Percentiles rank a stretch among this genome's conserved stretches.
Evolutionary conservation across 495 filamentous ascomycete species (phyloP).

Genomic region (Clohesyomyces aquaticus): DNA sequence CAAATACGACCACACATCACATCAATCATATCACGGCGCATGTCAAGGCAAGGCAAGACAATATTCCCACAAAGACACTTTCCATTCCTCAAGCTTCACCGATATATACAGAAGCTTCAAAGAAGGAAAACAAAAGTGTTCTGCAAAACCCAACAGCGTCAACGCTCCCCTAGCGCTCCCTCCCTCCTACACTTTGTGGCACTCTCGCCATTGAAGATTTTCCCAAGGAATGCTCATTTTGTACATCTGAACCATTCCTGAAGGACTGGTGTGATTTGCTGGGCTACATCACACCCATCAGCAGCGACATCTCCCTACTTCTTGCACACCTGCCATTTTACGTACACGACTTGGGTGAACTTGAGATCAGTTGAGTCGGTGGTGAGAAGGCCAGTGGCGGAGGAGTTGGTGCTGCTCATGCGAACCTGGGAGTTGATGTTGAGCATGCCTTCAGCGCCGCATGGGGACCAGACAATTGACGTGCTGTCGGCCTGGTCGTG

Average conservation of each 20-base stretch:
- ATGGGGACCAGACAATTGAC: constrained; percentile 45
- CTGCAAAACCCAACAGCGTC: not conserved
- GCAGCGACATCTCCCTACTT: constrained; percentile 1
- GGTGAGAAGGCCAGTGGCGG: constrained; percentile 45
- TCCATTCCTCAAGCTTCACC: not conserved
- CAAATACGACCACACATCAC: not conserved
- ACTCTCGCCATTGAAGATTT: not conserved
- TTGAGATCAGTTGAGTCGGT: constrained; percentile 50
- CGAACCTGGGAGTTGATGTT: constrained; percentile 48
- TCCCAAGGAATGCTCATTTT: not conserved
- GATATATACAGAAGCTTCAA: not conserved
- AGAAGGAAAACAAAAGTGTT: not conserved
- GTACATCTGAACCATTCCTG: not conserved
- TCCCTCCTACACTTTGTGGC: not conserved
- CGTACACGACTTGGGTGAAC: constrained; percentile 46
- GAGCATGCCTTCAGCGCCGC: constrained; percentile 45
- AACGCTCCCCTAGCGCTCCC: not conserved
- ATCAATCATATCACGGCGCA: too few species aligned
- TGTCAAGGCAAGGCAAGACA: not conserved
- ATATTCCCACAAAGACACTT: not conserved
- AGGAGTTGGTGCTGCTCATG: constrained; percentile 34
- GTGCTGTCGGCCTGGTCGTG: constrained; percentile 40
- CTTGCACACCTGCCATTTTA: constrained; percentile 38
- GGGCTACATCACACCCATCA: constrained; percentile 4
- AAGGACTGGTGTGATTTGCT: not conserved